Conservation (phyloP, 371 early-diverging fungal genomes). For the Zancudomyces culisetae region DNA sequence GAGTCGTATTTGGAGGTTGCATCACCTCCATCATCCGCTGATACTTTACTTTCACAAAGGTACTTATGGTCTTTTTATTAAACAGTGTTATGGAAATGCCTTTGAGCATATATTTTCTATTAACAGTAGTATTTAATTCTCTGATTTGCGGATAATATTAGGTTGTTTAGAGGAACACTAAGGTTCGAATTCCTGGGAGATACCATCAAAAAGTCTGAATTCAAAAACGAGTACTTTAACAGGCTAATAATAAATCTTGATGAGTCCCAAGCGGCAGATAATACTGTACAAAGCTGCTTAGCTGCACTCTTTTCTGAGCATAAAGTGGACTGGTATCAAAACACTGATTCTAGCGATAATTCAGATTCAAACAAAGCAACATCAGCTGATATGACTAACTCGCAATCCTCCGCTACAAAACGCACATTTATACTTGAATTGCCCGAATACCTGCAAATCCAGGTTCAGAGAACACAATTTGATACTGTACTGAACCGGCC, state of each 20-base stretch:
- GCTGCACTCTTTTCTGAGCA: background rate
- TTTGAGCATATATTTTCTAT: too few species aligned
- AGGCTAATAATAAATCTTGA: background rate
- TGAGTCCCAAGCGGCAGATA: background rate
- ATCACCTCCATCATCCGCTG: background rate
- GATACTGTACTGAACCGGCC: constrained; percentile 6
- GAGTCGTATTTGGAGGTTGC: background rate
- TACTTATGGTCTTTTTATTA: too few species aligned
- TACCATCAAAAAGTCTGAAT: background rate
- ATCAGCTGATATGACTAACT: background rate
- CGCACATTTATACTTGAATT: background rate
- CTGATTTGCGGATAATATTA: too few species aligned
- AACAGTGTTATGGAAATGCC: too few species aligned
- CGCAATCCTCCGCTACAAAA: background rate
- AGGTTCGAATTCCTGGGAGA: background rate
- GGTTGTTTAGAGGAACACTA: background rate
- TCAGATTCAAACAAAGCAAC: background rate
- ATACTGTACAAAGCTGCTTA: background rate
- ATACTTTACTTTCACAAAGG: background rate
- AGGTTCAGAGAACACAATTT: constrained; percentile 18
- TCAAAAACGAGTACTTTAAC: background rate
- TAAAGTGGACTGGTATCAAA: background rate
- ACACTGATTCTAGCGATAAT: background rate
- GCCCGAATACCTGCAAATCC: constrained; percentile 20
- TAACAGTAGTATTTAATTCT: too few species aligned